These are phyloP conservation scores for Cercospora sojina DNA, from an alignment of 2,329 filamentous ascomycete species.

Conservation along the genomic window DNA sequence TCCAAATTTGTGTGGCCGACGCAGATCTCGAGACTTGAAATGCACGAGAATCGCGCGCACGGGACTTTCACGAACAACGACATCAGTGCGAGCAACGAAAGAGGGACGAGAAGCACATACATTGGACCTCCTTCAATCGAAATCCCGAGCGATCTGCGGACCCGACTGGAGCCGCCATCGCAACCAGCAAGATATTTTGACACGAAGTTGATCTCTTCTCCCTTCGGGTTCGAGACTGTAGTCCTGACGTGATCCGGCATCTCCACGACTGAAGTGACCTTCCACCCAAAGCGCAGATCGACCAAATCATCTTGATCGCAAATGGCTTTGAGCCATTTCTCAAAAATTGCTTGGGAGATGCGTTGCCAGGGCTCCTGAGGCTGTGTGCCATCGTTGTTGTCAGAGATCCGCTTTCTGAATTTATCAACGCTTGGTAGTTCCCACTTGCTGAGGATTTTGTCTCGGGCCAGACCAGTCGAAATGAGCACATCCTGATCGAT, in stretches of 20 bases:
- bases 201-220: not conserved
- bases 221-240: not conserved
- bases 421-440: not conserved
- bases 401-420: not conserved
- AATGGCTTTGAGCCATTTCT: not conserved
- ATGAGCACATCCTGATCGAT: not conserved
- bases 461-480: not conserved
- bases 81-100: not conserved
- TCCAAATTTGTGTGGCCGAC: not conserved
- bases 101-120: not conserved
- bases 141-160: not conserved
- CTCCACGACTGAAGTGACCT: not conserved
- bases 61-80: not conserved
- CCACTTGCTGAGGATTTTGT: not conserved
- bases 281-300: not conserved
- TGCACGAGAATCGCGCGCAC: not conserved
- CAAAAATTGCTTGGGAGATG: not conserved
- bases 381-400: not conserved
- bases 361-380: not conserved
- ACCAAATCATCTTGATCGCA: not conserved
- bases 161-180: not conserved
- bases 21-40: not conserved
- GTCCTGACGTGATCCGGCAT: not conserved
- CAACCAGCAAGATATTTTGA: constrained; percentile 1
- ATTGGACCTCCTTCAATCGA: not conserved